A percentile compares a stretch with the other conserved stretches of the same genome.
These are phyloP conservation scores for Spizellomyces sp. DNA, from an alignment of 192 early-diverging fungal species.

Conservation along the genomic window DNA sequence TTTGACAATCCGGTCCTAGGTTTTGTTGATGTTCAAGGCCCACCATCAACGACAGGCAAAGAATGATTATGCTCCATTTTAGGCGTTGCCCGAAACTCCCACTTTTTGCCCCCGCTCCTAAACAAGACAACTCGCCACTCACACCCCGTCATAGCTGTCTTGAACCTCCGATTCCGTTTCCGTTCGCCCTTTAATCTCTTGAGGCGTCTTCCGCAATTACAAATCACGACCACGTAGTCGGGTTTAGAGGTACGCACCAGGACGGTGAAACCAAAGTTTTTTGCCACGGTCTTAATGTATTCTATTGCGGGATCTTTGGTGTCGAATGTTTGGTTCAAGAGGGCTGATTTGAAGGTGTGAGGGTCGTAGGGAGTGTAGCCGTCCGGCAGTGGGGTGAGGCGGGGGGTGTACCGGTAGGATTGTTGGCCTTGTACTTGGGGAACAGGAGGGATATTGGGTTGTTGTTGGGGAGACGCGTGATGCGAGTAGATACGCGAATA, in stretches of 20 bases:
- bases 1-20: no score
- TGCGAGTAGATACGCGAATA: no score
- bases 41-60: constrained; percentile 17
- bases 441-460: neutral
- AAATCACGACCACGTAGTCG: constrained; percentile 41
- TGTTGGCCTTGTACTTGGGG: neutral
- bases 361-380: constrained; percentile 25
- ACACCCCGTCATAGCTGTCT: constrained; percentile 41
- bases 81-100: constrained; percentile 33
- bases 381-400: constrained; percentile 6
- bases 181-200: constrained; percentile 36
- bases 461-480: no score
- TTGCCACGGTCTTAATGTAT: constrained; percentile 21
- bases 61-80: constrained; percentile 42
- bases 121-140: constrained; percentile 36
- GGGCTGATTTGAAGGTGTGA: constrained; percentile 8
- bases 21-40: constrained; percentile 3
- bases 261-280: constrained; percentile 31
- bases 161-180: constrained; percentile 35
- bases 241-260: constrained; percentile 37
- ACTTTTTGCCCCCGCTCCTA: constrained; percentile 5
- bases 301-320: constrained; percentile 34
- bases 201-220: constrained; percentile 35
- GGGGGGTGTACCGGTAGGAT: neutral
- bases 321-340: constrained; percentile 18